Percentiles rank a stretch among this genome's conserved stretches.
Evolutionary conservation across 306 rosid species (phyloP).

Genomic region (Oemleria cerasiformis): DNA sequence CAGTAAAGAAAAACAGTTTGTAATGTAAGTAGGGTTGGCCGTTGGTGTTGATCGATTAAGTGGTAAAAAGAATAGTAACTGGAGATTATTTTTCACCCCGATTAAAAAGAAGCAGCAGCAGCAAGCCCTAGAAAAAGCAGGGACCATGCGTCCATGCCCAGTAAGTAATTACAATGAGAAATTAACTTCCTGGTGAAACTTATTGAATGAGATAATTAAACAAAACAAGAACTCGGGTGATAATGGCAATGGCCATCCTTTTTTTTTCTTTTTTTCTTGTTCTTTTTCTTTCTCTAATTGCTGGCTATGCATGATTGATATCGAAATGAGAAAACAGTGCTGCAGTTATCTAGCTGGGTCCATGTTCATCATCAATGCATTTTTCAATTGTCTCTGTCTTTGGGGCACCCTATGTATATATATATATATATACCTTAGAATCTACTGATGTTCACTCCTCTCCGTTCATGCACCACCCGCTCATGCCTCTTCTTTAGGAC

Average conservation of each 20-base stretch:
- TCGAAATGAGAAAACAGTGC: constrained; percentile 9
- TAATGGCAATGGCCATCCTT: not conserved
- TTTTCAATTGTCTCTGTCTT: not conserved
- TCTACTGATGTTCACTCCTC: no score
- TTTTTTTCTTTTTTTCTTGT: no score
- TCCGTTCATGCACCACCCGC: no score
- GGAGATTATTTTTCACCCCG: no score
- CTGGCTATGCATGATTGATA: constrained; percentile 19
- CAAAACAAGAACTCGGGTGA: not conserved
- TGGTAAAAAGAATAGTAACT: not conserved
- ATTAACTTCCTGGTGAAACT: not conserved
- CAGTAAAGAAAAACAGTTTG: not conserved
- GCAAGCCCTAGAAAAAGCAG: no score
- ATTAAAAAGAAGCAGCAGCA: no score
- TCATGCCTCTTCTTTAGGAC: no score
- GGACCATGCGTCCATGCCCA: no score
- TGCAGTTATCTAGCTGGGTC: constrained; percentile 29
- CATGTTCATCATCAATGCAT: not conserved
- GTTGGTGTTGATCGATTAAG: not conserved
- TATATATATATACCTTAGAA: no score
- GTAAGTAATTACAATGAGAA: not conserved
- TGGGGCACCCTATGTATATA: not conserved
- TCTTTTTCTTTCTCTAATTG: no score
- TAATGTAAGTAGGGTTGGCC: not conserved
- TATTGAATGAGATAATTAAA: not conserved